Base-by-base conservation (phyloP, 176 grass and related monocot species). In the Aegilops bicornis region DNA sequence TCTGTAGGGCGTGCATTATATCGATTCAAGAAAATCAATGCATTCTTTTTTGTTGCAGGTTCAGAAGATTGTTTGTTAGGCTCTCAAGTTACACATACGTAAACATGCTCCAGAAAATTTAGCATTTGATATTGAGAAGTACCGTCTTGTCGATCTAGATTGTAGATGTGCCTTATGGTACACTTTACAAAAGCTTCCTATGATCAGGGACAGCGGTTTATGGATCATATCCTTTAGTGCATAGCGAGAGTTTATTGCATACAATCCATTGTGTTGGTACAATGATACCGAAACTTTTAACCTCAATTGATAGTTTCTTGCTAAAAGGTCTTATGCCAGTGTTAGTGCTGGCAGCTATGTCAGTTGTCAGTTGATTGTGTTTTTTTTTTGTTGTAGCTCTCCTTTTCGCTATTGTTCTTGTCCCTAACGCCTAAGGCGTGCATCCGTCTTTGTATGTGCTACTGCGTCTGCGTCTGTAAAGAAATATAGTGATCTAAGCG, bases 1-100 rank as follows among this genome's bases (percentile, higher is more conserved):
- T 39, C 17, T 9, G 3, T 22, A 52, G 14, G 14, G 1, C 31
- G 4, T 45, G 4, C 5, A 58, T 19, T 29, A 42, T 73, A 48
- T 69, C 31, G 4, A 23, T 1, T 56, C 2, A 56, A 45, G 24
- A 58, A 31, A 66, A 68, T 16, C 16, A 47, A 79, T 15, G n/a
- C 17, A 16, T 54, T 42, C 0, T 11, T 80, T 25, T 73, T 80
- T 48, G 33, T 22, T 91, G 66, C 78, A 95, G 90, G 93, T 95
- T 91, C 50, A 88, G 88, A 67, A 90, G 89, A 86, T 82, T 95
- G 50, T 95, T 95, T 47, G 77, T 95, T 30, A 6, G 74, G 76
- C 82, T 92, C 58, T 92, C 93, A 23, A 92, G 88, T 73, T 95
- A 92, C 76, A 92, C 90, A 0, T 95, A 92, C 37, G 79, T 90